Conservation (phyloP, 1,284 basidiomycete species). For the Schizopora paradoxa region DNA sequence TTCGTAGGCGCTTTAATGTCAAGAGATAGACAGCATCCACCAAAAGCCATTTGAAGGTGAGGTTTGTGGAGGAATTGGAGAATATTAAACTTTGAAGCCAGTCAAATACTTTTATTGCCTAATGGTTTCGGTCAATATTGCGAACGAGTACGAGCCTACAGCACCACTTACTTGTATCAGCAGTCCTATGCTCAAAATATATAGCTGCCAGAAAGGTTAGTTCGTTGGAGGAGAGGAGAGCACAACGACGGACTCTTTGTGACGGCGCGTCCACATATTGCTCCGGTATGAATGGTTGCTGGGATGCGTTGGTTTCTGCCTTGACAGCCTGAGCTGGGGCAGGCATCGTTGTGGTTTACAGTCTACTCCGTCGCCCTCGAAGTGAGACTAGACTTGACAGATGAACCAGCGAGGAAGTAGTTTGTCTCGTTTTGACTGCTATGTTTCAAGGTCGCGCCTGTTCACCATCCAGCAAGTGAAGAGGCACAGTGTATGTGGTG, state of each 20-base stretch:
- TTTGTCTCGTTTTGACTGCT: not conserved
- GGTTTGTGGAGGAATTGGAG: slow-evolving; percentile 34
- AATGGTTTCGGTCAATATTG: slow-evolving; percentile 3
- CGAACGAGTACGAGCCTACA: slow-evolving; percentile 6
- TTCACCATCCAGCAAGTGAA: not conserved
- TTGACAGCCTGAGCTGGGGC: not conserved
- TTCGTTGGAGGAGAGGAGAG: slow-evolving; percentile 30
- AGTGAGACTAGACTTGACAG: not conserved
- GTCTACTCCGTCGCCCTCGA: too few relatives aligned
- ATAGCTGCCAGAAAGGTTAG: slow-evolving; percentile 44
- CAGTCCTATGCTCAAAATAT: slow-evolving; percentile 39
- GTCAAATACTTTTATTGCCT: slow-evolving; percentile 67
- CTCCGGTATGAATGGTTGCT: slow-evolving; percentile 13
- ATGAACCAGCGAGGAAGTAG: not conserved
- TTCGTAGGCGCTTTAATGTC: slow-evolving; percentile 60
- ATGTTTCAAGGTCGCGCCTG: not conserved
- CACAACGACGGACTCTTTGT: slow-evolving; percentile 9
- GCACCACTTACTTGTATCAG: slow-evolving; percentile 37
- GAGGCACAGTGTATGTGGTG: not conserved
- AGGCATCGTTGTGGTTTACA: not conserved
- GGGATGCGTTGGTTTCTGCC: not conserved
- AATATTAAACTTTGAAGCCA: slow-evolving; percentile 47
- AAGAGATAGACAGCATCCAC: slow-evolving; percentile 61
- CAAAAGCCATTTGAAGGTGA: slow-evolving; percentile 63
- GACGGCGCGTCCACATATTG: slow-evolving; percentile 13